Evolutionary conservation across 108 stramenopile species (phyloP).

Genomic region (Pseudonitzschia delicatissima): DNA sequence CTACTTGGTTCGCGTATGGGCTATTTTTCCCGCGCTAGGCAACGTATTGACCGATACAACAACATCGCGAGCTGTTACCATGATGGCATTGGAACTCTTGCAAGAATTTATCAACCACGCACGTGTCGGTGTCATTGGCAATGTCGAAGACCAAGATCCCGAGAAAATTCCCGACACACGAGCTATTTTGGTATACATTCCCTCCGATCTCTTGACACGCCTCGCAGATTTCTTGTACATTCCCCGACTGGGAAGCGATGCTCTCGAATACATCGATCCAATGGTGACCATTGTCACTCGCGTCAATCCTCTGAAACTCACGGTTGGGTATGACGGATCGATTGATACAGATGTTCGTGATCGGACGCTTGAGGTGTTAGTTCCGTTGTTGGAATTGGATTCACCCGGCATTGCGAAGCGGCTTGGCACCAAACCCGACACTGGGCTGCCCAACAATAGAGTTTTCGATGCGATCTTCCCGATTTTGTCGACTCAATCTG

Average conservation of each 20-base stretch:
- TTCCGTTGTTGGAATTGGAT: slow-evolving; percentile 62
- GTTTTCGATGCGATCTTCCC: slow-evolving; percentile 73
- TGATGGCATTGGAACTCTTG: slow-evolving; percentile 44
- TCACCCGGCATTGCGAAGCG: slow-evolving; percentile 52
- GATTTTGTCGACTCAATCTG: slow-evolving; percentile 62
- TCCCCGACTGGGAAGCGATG: slow-evolving; percentile 70
- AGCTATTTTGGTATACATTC: slow-evolving; percentile 61
- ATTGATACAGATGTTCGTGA: slow-evolving; percentile 82
- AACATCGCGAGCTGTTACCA: slow-evolving; percentile 33
- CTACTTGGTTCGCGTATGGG: slow-evolving; percentile 37
- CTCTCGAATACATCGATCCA: slow-evolving; percentile 80
- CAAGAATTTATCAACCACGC: slow-evolving; percentile 48
- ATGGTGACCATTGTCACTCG: slow-evolving; percentile 56
- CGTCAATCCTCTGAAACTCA: slow-evolving; percentile 59
- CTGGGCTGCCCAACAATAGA: slow-evolving; percentile 19
- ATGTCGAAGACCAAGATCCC: slow-evolving; percentile 30
- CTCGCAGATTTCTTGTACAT: slow-evolving; percentile 66
- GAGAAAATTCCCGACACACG: slow-evolving; percentile 42
- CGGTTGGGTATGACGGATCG: slow-evolving; percentile 67
- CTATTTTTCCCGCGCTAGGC: slow-evolving; percentile 46
- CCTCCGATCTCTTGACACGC: slow-evolving; percentile 51
- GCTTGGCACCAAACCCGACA: slow-evolving; percentile 30
- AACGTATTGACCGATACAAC: slow-evolving; percentile 29
- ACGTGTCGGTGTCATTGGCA: slow-evolving; percentile 31
- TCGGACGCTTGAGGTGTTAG: slow-evolving; percentile 72